Percentiles rank a stretch among this genome's conserved stretches.
Conservation (phyloP, 2,329 filamentous ascomycete genomes). For the Arthroderma sp. region DNA sequence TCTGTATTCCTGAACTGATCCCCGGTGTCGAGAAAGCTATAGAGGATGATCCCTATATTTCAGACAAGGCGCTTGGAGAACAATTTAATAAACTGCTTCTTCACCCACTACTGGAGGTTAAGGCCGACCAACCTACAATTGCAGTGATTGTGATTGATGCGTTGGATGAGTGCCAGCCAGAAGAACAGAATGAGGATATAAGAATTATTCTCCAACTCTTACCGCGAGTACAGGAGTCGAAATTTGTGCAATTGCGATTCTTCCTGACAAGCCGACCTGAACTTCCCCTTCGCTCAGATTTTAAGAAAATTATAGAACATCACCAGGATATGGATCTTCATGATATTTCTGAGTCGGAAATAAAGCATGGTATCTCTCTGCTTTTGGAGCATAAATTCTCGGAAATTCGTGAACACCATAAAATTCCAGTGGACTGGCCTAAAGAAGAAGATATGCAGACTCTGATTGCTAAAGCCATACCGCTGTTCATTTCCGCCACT, state of each 20-base stretch:
- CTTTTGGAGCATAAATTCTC: conserved; percentile 14
- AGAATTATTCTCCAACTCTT: conserved; percentile 1
- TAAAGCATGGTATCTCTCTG: conserved; percentile 17
- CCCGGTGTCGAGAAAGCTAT: conserved; percentile 12
- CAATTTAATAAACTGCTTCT: conserved; percentile 16
- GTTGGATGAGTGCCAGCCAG: conserved; percentile 3
- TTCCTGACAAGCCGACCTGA: conserved; percentile 21
- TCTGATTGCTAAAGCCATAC: background rate
- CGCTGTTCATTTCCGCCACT: conserved; percentile 15
- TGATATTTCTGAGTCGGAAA: conserved; percentile 13
- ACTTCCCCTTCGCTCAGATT: conserved; percentile 13
- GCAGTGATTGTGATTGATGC: conserved; percentile 6
- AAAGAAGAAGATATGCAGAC: background rate
- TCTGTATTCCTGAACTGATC: conserved; percentile 15
- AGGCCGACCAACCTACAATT: background rate
- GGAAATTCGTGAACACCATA: conserved; percentile 8
- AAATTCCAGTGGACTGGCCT: background rate
- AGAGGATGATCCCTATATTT: conserved; percentile 15
- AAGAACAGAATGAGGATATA: background rate
- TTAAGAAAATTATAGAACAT: conserved; percentile 7
- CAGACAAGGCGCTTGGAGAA: conserved; percentile 12
- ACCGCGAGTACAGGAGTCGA: background rate
- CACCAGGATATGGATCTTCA: conserved; percentile 15
- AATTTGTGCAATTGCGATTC: conserved; percentile 13
- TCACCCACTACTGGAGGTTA: conserved; percentile 9